A percentile compares a stretch with the other conserved stretches of the same genome.
phyloP scores from a whole-genome alignment of 2,329 filamentous ascomycete genomes.

The Aplosporella prunicola region DNA sequence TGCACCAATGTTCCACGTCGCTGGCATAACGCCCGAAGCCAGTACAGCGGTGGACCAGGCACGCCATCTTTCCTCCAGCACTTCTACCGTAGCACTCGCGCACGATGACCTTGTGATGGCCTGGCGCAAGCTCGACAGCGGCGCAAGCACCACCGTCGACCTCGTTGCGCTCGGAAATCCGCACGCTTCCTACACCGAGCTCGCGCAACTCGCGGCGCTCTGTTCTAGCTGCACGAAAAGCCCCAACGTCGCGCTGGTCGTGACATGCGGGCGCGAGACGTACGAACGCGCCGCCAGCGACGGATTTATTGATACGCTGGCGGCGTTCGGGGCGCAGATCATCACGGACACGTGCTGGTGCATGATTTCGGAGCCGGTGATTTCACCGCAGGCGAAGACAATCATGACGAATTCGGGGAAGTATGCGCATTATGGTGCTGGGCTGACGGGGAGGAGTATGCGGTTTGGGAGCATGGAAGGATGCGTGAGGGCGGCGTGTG shows the following conservation, averaged over 20 bases:
- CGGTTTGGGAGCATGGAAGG: constrained; percentile 18
- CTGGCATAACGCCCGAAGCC: constrained; percentile 32
- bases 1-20: constrained; percentile 38
- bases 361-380: constrained; percentile 35
- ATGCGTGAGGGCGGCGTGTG: constrained; percentile 17
- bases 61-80: neutral
- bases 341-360: constrained; percentile 42
- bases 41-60: constrained; percentile 5
- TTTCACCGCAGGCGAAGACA: constrained; percentile 18
- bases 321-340: constrained; percentile 30
- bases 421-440: constrained; percentile 36
- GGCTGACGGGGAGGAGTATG: constrained; percentile 16
- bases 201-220: constrained; percentile 23
- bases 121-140: constrained; percentile 6
- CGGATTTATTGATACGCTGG: constrained; percentile 22
- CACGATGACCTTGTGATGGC: too few species aligned
- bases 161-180: constrained; percentile 39
- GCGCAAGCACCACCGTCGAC: constrained; percentile 18
- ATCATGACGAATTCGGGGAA: constrained; percentile 41
- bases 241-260: neutral
- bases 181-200: constrained; percentile 34
- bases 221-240: constrained; percentile 18
- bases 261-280: constrained; percentile 14
- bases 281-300: constrained; percentile 17
- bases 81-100: too few species aligned